A percentile compares a stretch with the other conserved stretches of the same genome.
Evolutionary conservation across 1,284 basidiomycete genomes (phyloP).

Genomic region (Peniophora sp.): DNA sequence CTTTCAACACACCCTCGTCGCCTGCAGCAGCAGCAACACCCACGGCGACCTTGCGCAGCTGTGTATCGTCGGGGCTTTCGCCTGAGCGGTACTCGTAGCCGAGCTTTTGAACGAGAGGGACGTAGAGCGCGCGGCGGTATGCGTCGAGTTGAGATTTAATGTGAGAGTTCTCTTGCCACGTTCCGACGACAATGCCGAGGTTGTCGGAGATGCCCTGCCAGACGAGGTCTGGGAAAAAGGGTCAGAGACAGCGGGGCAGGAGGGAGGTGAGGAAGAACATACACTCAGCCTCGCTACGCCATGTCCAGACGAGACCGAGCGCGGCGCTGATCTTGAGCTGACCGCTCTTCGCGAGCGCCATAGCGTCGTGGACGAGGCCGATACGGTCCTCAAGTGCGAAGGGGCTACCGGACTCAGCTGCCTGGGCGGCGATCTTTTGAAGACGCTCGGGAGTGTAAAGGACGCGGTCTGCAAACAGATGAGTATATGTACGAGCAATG

Average conservation of each 20-base stretch:
- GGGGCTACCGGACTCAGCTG: slow-evolving; percentile 52
- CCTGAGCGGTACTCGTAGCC: slow-evolving; percentile 70
- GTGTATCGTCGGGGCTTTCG: slow-evolving; percentile 69
- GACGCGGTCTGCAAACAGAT: slow-evolving; percentile 60
- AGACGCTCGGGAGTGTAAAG: slow-evolving; percentile 82
- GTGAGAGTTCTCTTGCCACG: slow-evolving; percentile 82
- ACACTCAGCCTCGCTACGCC: slow-evolving; percentile 75
- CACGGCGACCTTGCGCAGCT: slow-evolving; percentile 77
- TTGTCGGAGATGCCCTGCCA: slow-evolving; percentile 60
- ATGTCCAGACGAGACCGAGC: slow-evolving; percentile 61
- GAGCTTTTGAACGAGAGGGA: slow-evolving; percentile 72
- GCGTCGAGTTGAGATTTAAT: slow-evolving; percentile 55
- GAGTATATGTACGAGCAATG: not conserved
- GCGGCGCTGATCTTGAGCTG: slow-evolving; percentile 72
- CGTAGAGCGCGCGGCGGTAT: slow-evolving; percentile 63
- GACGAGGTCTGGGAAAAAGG: slow-evolving; percentile 70
- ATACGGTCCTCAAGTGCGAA: slow-evolving; percentile 85
- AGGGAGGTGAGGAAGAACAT: slow-evolving; percentile 18
- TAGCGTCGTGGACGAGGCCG: slow-evolving; percentile 78
- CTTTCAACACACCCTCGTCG: slow-evolving; percentile 64
- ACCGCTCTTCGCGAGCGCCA: slow-evolving; percentile 78
- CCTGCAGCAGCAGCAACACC: slow-evolving; percentile 55
- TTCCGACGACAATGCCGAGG: slow-evolving; percentile 49
- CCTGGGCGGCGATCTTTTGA: slow-evolving; percentile 72
- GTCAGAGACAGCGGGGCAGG: not conserved